Evolutionary conservation across 805 yeast genomes (phyloP), one percentile per base, ranked within the genome.

Genomic region (Dipodascopsis tothii): DNA sequence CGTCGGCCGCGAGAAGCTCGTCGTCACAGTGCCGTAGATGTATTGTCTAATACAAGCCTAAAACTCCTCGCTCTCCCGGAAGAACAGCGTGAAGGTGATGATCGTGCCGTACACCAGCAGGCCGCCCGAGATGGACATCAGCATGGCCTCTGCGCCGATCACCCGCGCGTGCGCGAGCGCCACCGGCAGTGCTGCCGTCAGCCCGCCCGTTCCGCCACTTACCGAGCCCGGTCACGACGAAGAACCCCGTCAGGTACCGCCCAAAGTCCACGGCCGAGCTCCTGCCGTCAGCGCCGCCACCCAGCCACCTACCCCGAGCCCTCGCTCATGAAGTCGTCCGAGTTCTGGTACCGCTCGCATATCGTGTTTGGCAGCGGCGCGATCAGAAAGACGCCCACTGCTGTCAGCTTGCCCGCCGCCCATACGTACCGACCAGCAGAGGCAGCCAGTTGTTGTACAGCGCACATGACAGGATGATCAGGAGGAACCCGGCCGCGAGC

Each of bases 381-480:
- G 33, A 79, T 48, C 33, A 77, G 68, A 60, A 81, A 81, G 51
- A 82, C 68, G 16, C 78, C 77, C 27, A 77, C 76, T 60, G 48
- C 16, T 33, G 39, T 33, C 36, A 11, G 7, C 7, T n/a, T 16
- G 2, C 11, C 9, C 9, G 14, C 11, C 9, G 21, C 35, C 2
- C 9, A 17, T 9, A 69, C 75, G 38, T 51, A 71, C 75, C 72
- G 53, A 83, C 85, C 32, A 81, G 72, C 45, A 90, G 72, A 30
- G 98, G 97, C 57, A 81, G 78, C 94, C 96, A 92, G 62, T 86
- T 87, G 38, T 84, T 83, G 67, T 77, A 85, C 9, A 92, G 70
- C 2, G 92, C 90, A 41, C 95, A 87, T 37, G 95, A 86, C 27
- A 92, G 70, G 21, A 90, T 84, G 35, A 88, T 86, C 51, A 92